Base-by-base conservation (phyloP, 176 grass and related monocot species). In the Secale cereale region DNA sequence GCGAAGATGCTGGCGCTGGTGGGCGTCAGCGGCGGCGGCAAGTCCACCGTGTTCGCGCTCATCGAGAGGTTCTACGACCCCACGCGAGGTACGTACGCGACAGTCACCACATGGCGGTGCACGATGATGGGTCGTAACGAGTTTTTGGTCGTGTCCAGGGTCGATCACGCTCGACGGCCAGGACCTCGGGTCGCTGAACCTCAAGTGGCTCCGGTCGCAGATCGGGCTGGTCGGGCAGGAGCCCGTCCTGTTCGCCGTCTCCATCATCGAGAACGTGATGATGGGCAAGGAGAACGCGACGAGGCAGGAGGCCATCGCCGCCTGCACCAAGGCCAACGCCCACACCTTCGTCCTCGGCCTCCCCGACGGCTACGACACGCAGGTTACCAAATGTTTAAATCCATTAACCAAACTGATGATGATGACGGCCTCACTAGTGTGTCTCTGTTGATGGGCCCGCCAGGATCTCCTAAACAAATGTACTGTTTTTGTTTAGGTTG, bases 201-300 rank as follows among this genome's bases (percentile, higher is more conserved):
- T 94, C 12, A 66, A 72, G 76, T 94, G 93, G 93, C 78, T 94
- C 0, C 78, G 93, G 6, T 87, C 88, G 16, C 93, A 90, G 81
- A 92, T 94, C 59, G 90, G 90, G 5, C 80, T 94, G 2, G 79
- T 94, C 0, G 87, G 87, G 13, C 93, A 92, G 83, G 90, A 94
- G 45, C 90, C 93, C 1, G 26, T 92, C 13, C 87, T 94, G 19
- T 94, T 94, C 70, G 78, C 87, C 10, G 52, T 88, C 54, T 90
- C 93, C 74, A 92, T 94, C 64, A 28, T 94, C 12, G 93, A 90
- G 82, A 94, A 94, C 73, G 87, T 94, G 20, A 92, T 94, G 90
- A 86, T 92, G 87, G 93, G 93, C 17, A 94, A 90, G 81, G 85
- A 90, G 43, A 70, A 78, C 5, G 82, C 85, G 8, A 90, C 87